Evolutionary conservation across 2,329 filamentous ascomycete species (phyloP).

Genomic region (Tolypocladium pustulatum): DNA sequence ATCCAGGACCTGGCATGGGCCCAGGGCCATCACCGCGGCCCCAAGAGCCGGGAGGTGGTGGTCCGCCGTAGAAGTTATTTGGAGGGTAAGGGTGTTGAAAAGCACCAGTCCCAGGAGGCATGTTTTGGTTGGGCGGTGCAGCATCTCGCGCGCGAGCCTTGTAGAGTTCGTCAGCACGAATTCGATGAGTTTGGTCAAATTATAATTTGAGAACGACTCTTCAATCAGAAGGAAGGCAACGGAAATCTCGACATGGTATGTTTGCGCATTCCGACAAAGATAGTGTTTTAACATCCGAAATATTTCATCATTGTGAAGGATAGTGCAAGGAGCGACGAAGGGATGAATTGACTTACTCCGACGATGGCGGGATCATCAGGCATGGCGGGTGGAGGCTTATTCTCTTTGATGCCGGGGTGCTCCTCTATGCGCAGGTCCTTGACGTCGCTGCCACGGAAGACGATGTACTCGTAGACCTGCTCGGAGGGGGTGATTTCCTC

Average conservation of each 20-base stretch:
- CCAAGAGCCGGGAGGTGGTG: conserved; percentile 44
- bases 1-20: conserved; percentile 48
- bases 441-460: conserved; percentile 95
- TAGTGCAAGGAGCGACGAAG: conserved; percentile 1
- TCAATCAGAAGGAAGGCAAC: conserved; percentile 99
- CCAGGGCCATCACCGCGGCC: conserved; percentile 41
- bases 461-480: conserved; percentile 94
- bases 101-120: conserved; percentile 21
- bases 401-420: conserved; percentile 61
- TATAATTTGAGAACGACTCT: neutral
- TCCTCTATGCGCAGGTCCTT: conserved; percentile 95
- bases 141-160: conserved; percentile 30
- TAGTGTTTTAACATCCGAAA: conserved; percentile 87
- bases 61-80: conserved; percentile 36
- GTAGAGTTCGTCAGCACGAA: conserved; percentile 12
- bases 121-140: conserved; percentile 20
- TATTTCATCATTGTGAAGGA: conserved; percentile 71
- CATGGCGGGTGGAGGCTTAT: conserved; percentile 63
- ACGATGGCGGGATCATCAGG: conserved; percentile 95
- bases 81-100: conserved; percentile 35
- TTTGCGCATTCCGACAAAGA: conserved; percentile 85
- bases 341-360: conserved; percentile 62
- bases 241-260: conserved; percentile 92
- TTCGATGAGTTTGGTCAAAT: conserved; percentile 11
- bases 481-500: conserved; percentile 79